Conservation (phyloP, 2,329 filamentous ascomycete genomes). For the Paradendryphiella salina region DNA sequence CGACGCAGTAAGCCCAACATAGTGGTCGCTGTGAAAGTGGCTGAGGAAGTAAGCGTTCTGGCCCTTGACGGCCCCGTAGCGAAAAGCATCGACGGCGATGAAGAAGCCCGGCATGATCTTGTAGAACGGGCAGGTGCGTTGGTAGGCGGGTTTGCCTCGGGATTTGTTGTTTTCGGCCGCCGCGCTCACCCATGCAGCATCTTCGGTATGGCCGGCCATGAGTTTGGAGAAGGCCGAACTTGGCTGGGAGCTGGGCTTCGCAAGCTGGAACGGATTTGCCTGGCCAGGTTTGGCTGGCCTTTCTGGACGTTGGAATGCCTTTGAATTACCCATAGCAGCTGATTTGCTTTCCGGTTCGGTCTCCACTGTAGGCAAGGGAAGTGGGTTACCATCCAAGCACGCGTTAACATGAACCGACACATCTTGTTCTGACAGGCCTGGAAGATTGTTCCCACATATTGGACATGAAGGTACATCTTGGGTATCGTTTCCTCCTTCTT, state of each 20-base stretch:
- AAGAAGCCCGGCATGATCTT: conserved; percentile 94
- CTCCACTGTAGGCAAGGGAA: conserved; percentile 54
- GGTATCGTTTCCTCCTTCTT: conserved; percentile 16
- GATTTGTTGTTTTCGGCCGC: conserved; percentile 77
- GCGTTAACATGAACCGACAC: conserved; percentile 86
- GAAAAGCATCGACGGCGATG: conserved; percentile 94
- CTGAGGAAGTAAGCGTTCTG: conserved; percentile 95
- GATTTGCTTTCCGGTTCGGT: conserved; percentile 11
- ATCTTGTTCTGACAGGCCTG: conserved; percentile 61
- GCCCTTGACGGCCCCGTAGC: conserved; percentile 89
- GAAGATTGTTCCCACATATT: conserved; percentile 71
- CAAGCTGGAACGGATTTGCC: conserved; percentile 71
- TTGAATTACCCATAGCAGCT: conserved; percentile 25
- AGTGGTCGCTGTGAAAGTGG: conserved; percentile 98
- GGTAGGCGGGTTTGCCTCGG: conserved; percentile 81
- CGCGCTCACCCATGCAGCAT: conserved; percentile 84
- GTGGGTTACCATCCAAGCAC: conserved; percentile 82
- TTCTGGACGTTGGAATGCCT: conserved; percentile 69
- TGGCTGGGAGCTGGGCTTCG: conserved; percentile 40
- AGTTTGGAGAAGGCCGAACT: conserved; percentile 84
- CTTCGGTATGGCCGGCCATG: conserved; percentile 90
- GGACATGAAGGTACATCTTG: conserved; percentile 62
- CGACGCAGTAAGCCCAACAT: conserved; percentile 82
- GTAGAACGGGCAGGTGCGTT: conserved; percentile 95
- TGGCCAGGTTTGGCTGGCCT: conserved; percentile 75